Conservation (phyloP, 441 rosid species). For the Pelargonium fulgidum region DNA sequence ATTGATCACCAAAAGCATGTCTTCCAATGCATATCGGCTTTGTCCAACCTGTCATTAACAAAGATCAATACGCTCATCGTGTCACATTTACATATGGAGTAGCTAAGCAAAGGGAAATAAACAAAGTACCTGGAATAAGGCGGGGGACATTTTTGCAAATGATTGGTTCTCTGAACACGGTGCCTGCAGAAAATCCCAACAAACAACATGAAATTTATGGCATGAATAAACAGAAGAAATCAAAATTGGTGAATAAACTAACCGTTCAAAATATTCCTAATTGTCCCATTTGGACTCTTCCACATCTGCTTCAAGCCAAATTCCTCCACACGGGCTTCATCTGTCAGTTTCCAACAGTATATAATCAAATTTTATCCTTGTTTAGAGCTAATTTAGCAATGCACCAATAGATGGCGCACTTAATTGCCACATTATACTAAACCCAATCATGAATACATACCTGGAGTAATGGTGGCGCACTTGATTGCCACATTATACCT, state of each 20-base stretch:
- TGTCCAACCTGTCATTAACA: slow-evolving; percentile 63
- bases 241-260: slow-evolving; percentile 1
- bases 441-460: slow-evolving; percentile 26
- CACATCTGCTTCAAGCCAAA: slow-evolving; percentile 78
- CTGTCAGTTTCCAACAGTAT: slow-evolving; percentile 29
- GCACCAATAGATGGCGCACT: neutral
- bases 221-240: neutral
- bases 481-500: slow-evolving; percentile 94
- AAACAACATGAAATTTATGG: neutral
- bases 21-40: slow-evolving; percentile 95
- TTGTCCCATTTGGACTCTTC: slow-evolving; percentile 94
- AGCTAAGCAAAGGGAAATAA: slow-evolving; percentile 11
- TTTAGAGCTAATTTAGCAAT: neutral
- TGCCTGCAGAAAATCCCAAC: slow-evolving; percentile 42
- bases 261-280: slow-evolving; percentile 87
- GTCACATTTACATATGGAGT: neutral
- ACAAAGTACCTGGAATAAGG: slow-evolving; percentile 61
- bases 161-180: slow-evolving; percentile 91
- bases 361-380: slow-evolving; percentile 1
- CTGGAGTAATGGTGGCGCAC: slow-evolving; percentile 93
- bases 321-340: slow-evolving; percentile 79
- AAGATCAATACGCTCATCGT: neutral
- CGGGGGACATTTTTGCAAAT: slow-evolving; percentile 72
- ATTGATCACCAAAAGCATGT: slow-evolving; percentile 96
- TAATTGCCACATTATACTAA: neutral